Evolutionary conservation across 1,284 basidiomycete species (phyloP).

Genomic region (Ustilago cynodontis): DNA sequence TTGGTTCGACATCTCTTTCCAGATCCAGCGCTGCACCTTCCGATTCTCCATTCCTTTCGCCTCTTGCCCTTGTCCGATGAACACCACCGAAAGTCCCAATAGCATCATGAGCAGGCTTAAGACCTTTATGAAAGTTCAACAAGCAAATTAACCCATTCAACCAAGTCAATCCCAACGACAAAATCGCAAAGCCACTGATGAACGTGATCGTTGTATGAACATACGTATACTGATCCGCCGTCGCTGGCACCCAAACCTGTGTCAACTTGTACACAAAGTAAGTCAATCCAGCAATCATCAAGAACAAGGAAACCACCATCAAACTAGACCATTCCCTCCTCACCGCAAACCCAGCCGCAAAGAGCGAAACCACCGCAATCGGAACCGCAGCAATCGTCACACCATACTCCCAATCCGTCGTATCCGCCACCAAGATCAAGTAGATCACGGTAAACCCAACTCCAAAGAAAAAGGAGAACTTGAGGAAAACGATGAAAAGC

Average conservation of each 20-base stretch:
- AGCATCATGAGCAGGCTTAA: slow-evolving; percentile 54
- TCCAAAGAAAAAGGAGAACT: slow-evolving; percentile 65
- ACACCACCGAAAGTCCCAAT: slow-evolving; percentile 55
- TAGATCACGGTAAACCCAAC: slow-evolving; percentile 59
- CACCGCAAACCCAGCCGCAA: slow-evolving; percentile 57
- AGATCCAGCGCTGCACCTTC: slow-evolving; percentile 27
- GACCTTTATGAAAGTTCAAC: slow-evolving; percentile 59
- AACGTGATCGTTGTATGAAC: slow-evolving; percentile 62
- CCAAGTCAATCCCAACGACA: slow-evolving; percentile 44
- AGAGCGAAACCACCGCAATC: slow-evolving; percentile 49
- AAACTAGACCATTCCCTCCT: slow-evolving; percentile 52
- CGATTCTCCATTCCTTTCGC: background rate
- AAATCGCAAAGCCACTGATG: slow-evolving; percentile 55
- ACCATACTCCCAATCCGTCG: slow-evolving; percentile 53
- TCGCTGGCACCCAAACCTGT: slow-evolving; percentile 55
- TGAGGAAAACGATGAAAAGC: slow-evolving; percentile 63
- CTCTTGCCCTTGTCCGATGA: slow-evolving; percentile 8
- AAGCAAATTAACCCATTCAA: slow-evolving; percentile 55
- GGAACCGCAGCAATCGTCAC: slow-evolving; percentile 64
- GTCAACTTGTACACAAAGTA: slow-evolving; percentile 57
- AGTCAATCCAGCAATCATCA: slow-evolving; percentile 53
- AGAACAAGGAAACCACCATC: slow-evolving; percentile 54
- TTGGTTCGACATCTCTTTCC: slow-evolving; percentile 21
- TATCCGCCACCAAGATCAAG: slow-evolving; percentile 59
- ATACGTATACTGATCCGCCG: slow-evolving; percentile 49